Base-by-base conservation (phyloP, 495 filamentous ascomycete species). In the Apiosordaria backusii region DNA sequence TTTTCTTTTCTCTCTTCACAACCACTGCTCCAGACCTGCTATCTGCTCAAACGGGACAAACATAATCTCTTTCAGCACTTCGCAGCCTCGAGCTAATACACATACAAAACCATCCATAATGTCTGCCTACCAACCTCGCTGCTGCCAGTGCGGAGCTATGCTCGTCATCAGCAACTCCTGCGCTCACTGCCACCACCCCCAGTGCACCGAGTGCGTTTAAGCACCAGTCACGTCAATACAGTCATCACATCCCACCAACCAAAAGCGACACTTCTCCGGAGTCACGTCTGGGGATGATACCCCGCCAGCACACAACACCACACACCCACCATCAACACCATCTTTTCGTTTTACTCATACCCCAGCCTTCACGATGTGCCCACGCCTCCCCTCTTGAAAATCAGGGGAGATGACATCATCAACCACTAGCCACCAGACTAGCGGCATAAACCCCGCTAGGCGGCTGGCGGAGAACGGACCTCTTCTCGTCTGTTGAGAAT, bases 131-230 rank as follows among this genome's bases (percentile, higher is more conserved):
- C 75, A 75, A 9, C 74, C 79, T 59, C 79, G 80, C 62, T 82
- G 80, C 78, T 81, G 79, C 75, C 72, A 80, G 66, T 82, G 80
- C 72, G 78, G 79, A 19, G 68, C 75, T 63, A 76, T 82, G 62
- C 79, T 82, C 63, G 80, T 82, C 72, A 82, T 82, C 74, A 82
- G 79, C 77, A 77, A 66, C 50, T 63, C 69, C 50, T 82, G 80
- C 74, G 68, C 69, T 15, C 76, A 78, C 73, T 82, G 80, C 73
- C 74, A 72, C 50, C 80, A 82, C 68, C 66, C 68, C 62, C 76
- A 81, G 60, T 82, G 80, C 73, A 58, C 66, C 50, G 74, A 80
- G 50, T 82, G 80, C 67, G 54, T 76, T 65, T 82, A 72, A 78
- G 10, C 52, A 13, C 35, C 35, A 45, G 35, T 45, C 35, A 13